Conservation (phyloP, 2,329 filamentous ascomycete species). For the Colletotrichum lindemuthianum region DNA sequence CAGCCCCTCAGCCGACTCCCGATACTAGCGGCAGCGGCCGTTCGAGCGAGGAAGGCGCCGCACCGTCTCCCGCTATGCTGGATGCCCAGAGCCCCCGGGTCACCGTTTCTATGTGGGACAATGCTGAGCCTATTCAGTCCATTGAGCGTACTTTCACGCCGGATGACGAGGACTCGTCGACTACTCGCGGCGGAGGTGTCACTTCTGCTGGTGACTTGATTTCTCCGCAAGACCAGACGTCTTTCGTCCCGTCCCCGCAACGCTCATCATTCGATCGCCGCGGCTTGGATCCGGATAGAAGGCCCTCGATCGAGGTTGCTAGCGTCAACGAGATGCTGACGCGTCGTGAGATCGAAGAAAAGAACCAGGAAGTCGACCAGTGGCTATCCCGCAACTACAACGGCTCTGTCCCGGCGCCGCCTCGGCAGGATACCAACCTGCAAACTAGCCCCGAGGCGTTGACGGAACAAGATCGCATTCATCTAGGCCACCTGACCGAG, state of each 20-base stretch:
- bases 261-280: conserved; percentile 52
- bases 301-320: conserved; percentile 53
- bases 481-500: conserved; percentile 57
- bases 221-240: conserved; percentile 38
- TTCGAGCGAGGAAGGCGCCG: conserved; percentile 61
- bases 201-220: conserved; percentile 54
- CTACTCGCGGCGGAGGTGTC: conserved; percentile 46
- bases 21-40: conserved; percentile 59
- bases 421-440: conserved; percentile 12
- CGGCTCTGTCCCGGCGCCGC: conserved; percentile 11
- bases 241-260: conserved; percentile 37
- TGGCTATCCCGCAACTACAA: conserved; percentile 56
- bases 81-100: conserved; percentile 62
- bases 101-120: conserved; percentile 66
- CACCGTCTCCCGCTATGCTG: conserved; percentile 52
- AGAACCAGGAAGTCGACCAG: conserved; percentile 59
- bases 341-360: conserved; percentile 53
- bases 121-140: conserved; percentile 47
- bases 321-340: conserved; percentile 61
- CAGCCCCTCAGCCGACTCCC: conserved; percentile 57
- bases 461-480: conserved; percentile 50
- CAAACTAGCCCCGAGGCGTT: conserved; percentile 28
- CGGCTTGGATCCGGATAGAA: conserved; percentile 59
- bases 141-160: conserved; percentile 51
- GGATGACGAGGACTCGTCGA: conserved; percentile 47